phyloP scores from a whole-genome alignment of 2,329 filamentous ascomycete genomes.

The Fonsecaea pugnacius region DNA sequence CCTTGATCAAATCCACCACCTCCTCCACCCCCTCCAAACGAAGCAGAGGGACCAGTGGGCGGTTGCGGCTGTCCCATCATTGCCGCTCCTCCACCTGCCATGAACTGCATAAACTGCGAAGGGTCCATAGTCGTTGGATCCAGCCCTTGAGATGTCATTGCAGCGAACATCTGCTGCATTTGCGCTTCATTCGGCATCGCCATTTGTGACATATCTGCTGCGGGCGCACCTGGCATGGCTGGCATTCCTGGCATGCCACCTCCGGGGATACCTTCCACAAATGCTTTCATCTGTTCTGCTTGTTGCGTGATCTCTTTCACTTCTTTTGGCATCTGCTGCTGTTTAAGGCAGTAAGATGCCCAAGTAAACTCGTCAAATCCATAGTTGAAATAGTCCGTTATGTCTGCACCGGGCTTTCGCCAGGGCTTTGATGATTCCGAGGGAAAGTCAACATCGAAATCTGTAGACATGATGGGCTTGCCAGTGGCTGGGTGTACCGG shows the following conservation, averaged over 20 bases:
- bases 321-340: constrained; percentile 76
- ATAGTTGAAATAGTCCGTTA: constrained; percentile 80
- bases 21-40: constrained; percentile 40
- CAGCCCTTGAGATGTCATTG: constrained; percentile 59
- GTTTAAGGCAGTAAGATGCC: constrained; percentile 90
- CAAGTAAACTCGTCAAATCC: constrained; percentile 76
- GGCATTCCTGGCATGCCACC: constrained; percentile 50
- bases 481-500: constrained; percentile 74
- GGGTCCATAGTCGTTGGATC: constrained; percentile 60
- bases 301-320: constrained; percentile 79
- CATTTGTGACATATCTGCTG: constrained; percentile 44
- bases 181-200: constrained; percentile 38
- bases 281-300: constrained; percentile 64
- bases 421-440: constrained; percentile 83
- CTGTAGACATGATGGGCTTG: constrained; percentile 81
- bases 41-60: constrained; percentile 37
- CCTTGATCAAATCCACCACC: constrained; percentile 30
- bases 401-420: constrained; percentile 90
- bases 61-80: constrained; percentile 44
- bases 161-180: constrained; percentile 63
- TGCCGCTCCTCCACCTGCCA: constrained; percentile 46
- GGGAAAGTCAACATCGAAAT: constrained; percentile 74
- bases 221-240: constrained; percentile 51
- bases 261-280: constrained; percentile 53
- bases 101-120: constrained; percentile 60